These are phyloP conservation scores for Hepatocystis sp. DNA, from an alignment of 169 alveolate species.

Conservation along the genomic window DNA sequence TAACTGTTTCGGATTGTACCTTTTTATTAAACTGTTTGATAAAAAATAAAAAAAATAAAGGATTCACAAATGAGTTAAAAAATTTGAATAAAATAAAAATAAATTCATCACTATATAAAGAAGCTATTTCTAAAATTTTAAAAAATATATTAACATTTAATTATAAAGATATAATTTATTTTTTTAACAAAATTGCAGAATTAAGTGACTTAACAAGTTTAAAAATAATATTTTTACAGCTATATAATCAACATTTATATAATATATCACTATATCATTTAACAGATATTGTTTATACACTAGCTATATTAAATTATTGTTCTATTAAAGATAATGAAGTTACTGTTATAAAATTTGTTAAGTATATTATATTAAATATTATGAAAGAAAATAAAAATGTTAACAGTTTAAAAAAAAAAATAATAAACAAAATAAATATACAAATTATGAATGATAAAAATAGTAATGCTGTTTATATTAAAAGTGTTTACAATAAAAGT, in stretches of 20 bases:
- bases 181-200: constrained; percentile 35
- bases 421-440: constrained; percentile 6
- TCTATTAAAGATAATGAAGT: constrained; percentile 16
- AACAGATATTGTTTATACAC: constrained; percentile 12
- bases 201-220: constrained; percentile 32
- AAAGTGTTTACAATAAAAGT: not conserved
- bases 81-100: constrained; percentile 13
- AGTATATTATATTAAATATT: constrained; percentile 11
- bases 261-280: constrained; percentile 17
- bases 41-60: constrained; percentile 44
- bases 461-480: constrained; percentile 21
- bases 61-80: constrained; percentile 4
- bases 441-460: not conserved
- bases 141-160: constrained; percentile 15
- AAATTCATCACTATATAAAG: constrained; percentile 37
- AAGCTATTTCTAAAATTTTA: constrained; percentile 13
- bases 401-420: constrained; percentile 18
- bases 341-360: not conserved
- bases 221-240: constrained; percentile 8
- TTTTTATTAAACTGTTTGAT: constrained; percentile 37
- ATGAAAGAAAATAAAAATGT: constrained; percentile 34
- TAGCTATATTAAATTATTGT: constrained; percentile 30
- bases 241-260: constrained; percentile 15
- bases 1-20: constrained; percentile 29
- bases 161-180: constrained; percentile 13